Conservation (phyloP, 1,139 yeast species). For the Kluyveromyces sp. region DNA sequence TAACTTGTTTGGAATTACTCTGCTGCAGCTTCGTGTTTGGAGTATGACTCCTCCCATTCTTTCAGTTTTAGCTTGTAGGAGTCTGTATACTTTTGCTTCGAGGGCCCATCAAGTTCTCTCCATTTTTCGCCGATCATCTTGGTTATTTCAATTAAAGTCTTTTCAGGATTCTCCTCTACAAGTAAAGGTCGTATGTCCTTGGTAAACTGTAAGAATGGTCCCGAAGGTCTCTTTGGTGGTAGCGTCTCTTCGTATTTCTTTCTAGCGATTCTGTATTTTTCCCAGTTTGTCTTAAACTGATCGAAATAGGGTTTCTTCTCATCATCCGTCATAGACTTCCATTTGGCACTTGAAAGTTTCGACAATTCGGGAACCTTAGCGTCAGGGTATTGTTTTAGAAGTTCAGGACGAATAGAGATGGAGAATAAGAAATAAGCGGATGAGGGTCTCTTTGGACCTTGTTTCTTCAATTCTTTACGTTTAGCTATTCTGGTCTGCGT, state of each 20-base stretch:
- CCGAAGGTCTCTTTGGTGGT: slow-evolving; percentile 34
- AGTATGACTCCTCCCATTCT: slow-evolving; percentile 33
- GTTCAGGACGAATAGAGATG: slow-evolving; percentile 30
- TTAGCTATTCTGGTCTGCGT: slow-evolving; percentile 33
- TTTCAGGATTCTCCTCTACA: slow-evolving; percentile 30
- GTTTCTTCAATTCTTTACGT: slow-evolving; percentile 31
- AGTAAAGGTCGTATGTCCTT: slow-evolving; percentile 31
- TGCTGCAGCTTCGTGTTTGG: slow-evolving; percentile 20
- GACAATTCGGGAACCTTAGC: slow-evolving; percentile 34
- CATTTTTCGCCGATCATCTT: slow-evolving; percentile 33
- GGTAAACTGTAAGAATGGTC: slow-evolving; percentile 32
- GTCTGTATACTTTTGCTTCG: slow-evolving; percentile 30
- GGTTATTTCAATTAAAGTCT: slow-evolving; percentile 31
- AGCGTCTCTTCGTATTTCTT: slow-evolving; percentile 31
- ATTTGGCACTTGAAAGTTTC: slow-evolving; percentile 32
- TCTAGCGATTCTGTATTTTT: slow-evolving; percentile 30
- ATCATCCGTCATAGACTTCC: slow-evolving; percentile 31
- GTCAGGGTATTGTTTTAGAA: slow-evolving; percentile 29
- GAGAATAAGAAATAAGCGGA: slow-evolving; percentile 34
- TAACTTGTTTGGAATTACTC: no score
- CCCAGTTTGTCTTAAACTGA: slow-evolving; percentile 32
- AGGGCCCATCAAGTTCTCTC: slow-evolving; percentile 28
- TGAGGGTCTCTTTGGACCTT: slow-evolving; percentile 34
- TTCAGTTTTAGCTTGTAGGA: slow-evolving; percentile 31
- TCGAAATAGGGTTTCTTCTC: slow-evolving; percentile 32